Percentiles rank a stretch among this genome's conserved stretches.
Evolutionary conservation across 2,329 filamentous ascomycete species (phyloP).

Genomic region (Trichoderma sp.): DNA sequence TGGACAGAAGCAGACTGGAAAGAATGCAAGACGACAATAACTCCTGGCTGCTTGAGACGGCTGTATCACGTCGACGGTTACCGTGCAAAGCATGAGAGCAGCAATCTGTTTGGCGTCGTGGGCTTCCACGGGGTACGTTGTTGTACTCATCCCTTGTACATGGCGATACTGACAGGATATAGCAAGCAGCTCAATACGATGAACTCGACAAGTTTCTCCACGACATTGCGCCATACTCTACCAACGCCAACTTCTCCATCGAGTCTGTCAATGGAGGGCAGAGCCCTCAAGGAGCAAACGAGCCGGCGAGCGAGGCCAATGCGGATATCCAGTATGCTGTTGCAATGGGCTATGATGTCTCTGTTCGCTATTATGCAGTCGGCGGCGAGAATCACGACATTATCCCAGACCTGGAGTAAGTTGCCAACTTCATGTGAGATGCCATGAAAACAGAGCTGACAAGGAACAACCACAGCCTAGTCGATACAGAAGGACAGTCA

Average conservation of each 20-base stretch:
- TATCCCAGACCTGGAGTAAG: conserved; percentile 43
- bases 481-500: conserved; percentile 25
- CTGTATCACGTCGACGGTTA: conserved; percentile 49
- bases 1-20: conserved; percentile 28
- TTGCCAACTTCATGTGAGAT: neutral
- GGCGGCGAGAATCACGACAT: conserved; percentile 40
- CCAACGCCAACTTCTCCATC: conserved; percentile 59
- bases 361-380: conserved; percentile 41
- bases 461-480: neutral
- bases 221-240: conserved; percentile 54
- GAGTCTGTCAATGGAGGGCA: conserved; percentile 59
- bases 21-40: conserved; percentile 45
- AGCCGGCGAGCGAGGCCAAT: conserved; percentile 42
- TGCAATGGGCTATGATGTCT: conserved; percentile 40
- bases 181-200: conserved; percentile 54
- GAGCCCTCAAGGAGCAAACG: conserved; percentile 48
- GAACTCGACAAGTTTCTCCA: conserved; percentile 61
- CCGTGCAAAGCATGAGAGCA: conserved; percentile 61
- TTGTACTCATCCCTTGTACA: too few relatives aligned
- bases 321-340: conserved; percentile 45
- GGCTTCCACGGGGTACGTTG: conserved; percentile 47
- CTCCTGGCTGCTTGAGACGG: conserved; percentile 49
- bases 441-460: neutral
- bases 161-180: neutral
- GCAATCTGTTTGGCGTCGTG: conserved; percentile 64